Conservation (phyloP, 371 early-diverging fungal species). For the Mucor lusitanicus region DNA sequence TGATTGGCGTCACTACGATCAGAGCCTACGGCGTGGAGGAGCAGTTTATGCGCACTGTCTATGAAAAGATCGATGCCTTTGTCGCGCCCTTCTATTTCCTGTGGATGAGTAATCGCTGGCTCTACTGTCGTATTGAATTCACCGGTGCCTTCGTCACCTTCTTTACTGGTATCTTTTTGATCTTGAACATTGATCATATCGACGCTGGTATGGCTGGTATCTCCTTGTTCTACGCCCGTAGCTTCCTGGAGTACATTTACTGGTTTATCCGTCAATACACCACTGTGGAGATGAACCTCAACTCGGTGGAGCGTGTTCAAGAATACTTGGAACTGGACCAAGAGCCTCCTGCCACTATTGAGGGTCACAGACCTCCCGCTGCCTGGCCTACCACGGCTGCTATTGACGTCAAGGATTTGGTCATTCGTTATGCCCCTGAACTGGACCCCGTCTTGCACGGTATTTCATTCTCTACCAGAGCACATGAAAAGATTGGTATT, state of each 20-base stretch:
- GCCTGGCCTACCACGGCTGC: conserved; percentile 78
- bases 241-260: conserved; percentile 53
- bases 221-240: conserved; percentile 76
- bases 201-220: conserved; percentile 86
- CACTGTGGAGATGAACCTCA: conserved; percentile 80
- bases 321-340: conserved; percentile 76
- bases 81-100: conserved; percentile 77
- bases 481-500: conserved; percentile 78
- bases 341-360: conserved; percentile 60
- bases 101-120: conserved; percentile 90
- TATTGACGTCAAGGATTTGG: conserved; percentile 66
- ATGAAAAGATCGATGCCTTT: conserved; percentile 60
- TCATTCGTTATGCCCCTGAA: conserved; percentile 67
- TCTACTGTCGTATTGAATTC: conserved; percentile 70
- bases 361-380: conserved; percentile 51
- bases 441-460: conserved; percentile 69
- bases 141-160: conserved; percentile 72
- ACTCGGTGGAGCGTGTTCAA: conserved; percentile 83
- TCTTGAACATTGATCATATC: conserved; percentile 52
- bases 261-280: conserved; percentile 63
- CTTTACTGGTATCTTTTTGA: conserved; percentile 62
- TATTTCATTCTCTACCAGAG: conserved; percentile 60
- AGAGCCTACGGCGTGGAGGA: conserved; percentile 73
- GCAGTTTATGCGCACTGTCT: conserved; percentile 58
- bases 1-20: conserved; percentile 65